Evolutionary conservation across 495 filamentous ascomycete genomes (phyloP), one percentile per base, ranked within the genome.

Genomic region (Penicillium bovifimosum): DNA sequence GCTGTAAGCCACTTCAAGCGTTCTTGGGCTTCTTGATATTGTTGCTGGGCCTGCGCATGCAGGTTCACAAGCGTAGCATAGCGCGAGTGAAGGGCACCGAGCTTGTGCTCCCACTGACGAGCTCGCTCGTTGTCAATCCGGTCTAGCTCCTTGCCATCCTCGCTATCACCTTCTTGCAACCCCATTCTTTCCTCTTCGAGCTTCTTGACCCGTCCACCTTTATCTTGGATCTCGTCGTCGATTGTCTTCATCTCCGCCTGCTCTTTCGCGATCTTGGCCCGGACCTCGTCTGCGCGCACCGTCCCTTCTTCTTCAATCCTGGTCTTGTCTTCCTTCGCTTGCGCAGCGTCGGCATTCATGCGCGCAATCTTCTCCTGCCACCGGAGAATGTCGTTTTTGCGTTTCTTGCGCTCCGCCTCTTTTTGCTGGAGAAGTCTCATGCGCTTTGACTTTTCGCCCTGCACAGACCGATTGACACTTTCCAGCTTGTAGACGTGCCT

Each of bases 401-500:
- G 68, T 61, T 82, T 84, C 57, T 78, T 72, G 39, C 82, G 73
- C 51, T 87, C 82, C 5, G 75, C 75, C 57, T 80, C 75, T 61
- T 85, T 87, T 54, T 84, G 80, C 47, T 81, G 77, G 31, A 86
- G 64, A 29, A 80, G 55, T 56, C 74, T 77, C 60, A 97, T 90
- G 57, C 87, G 90, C 57, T 89, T 86, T 0, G 80, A 74, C 62
- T 86, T 88, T 59, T 84, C 82, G 47, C 85, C 85, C 62, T 96
- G 86, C 9, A 91, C 89, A n/a, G 82, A 78, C 44, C 89, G 79
- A 69, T 95, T 96, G 43, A 85, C 74, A 28, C 89, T 84, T 59
- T 96, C 91, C 18, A 93, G 76, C 27, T 80, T 80, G 41, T 86
- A 82, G 28, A 92, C 86, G 58, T 96, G 86, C 50, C 85, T 86